Base-by-base conservation (phyloP, 352 stramenopile genomes). In the Phytophthora palmivora region DNA sequence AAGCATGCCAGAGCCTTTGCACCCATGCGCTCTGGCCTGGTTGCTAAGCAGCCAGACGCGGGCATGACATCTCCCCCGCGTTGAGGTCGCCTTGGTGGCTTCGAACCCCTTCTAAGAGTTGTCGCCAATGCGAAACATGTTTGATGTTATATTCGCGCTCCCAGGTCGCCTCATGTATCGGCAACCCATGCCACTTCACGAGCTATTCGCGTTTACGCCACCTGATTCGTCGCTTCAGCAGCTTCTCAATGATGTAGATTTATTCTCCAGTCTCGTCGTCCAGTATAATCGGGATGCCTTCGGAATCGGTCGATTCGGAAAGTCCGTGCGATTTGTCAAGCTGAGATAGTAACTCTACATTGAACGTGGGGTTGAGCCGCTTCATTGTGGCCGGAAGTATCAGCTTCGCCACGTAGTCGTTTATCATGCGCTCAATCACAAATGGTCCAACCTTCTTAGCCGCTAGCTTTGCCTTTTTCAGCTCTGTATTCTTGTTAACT, bases 331-430 rank as follows among this genome's bases (percentile, higher is more conserved):
- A 32, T 32, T 32, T 8, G 26, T 32, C 8, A 9, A 8, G 26
- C 8, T 32, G 26, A 32, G 26, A 9, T 32, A 32, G 8, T 8
- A 60, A 38, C 16, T 60, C 52, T 34, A 52, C 42, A 21, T 60
- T 60, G 16, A 53, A 60, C 52, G 41, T 60, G 30, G 52, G 42
- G 28, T 60, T 60, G 24, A 60, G 22, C 8, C 15, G 11, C 18
- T 36, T 37, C 42, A 53, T 41, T 3, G 26, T 39, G 14, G 14
- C 3, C 18, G 52, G 32, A n/a, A 60, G 41, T 26, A 34, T 60
- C 4, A 39, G 30, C 14, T 52, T 56, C 11, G 44, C 55, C 39
- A 56, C 44, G 30, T 63, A 55, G 30, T 19, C 9, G 34, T 63
- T 54, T 15, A 55, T 24, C 43, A 63, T 55, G 9, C 14, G 21